Evolutionary conservation across 2,329 filamentous ascomycete genomes (phyloP), one percentile per base, ranked within the genome.

Genomic region (Pestalotiopsis sp.): DNA sequence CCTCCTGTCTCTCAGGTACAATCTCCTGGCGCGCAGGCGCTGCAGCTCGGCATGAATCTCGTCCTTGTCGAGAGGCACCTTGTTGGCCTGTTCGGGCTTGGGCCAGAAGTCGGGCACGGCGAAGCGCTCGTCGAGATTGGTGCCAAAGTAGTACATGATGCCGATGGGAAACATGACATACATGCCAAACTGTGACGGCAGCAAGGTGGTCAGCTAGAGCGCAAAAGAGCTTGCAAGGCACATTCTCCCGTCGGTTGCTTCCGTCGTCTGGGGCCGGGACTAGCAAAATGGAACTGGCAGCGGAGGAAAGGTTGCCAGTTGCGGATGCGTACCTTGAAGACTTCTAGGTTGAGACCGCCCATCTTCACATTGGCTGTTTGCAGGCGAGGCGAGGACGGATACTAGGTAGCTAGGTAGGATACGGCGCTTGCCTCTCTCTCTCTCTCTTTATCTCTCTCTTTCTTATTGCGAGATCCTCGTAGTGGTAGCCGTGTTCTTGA

Each of bases 71-170:
- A 88, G 88, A 1, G 93, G 93, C 60, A 96, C 88, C 76, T 87
- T 88, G 82, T 96, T 91, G 70, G 91, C 91, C 78, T 95, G 87
- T 72, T 92, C 91, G 4, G 90, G 86, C 76, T 91, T 93, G 36
- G 96, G 96, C 96, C 96, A 99, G 86, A 99, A 99, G 68, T 92
- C 93, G 25, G 92, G 91, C 1, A 98, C 93, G 62, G 88, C 84
- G 85, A 99, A 99, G 72, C 94, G 92, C 73, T 92, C 88, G 82
- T 99, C 96, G 78, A 99, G 93, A 82, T 99, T 99, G 68, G 95
- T 97, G 79, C 96, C 96, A 82, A 98, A 99, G 86, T 99, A 99
- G 87, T 97, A 98, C 96, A 99, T 99, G 86, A 96, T 95, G 75
- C 93, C 94, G 77, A 99, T 98, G 20, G 96, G 96, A 83, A 99